phyloP scores from a whole-genome alignment of 495 filamentous ascomycete species.

The Tuber melanosporum region DNA sequence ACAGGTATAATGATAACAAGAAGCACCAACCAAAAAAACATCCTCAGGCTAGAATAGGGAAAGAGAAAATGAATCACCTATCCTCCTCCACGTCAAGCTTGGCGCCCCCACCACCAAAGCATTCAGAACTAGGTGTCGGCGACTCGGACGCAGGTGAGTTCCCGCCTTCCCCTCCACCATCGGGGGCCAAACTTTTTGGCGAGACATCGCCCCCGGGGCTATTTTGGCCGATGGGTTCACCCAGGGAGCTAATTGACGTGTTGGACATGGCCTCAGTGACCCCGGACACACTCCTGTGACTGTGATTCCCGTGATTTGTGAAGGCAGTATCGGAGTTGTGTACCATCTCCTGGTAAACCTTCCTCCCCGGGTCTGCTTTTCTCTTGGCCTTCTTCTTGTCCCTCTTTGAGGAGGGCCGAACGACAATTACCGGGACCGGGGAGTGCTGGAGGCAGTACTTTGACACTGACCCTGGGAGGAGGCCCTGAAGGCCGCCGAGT shows the following conservation, averaged over 20 bases:
- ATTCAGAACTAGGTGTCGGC: conserved; percentile 27
- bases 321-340: conserved; percentile 42
- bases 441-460: conserved; percentile 96
- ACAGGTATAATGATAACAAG: not conserved
- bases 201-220: conserved; percentile 25
- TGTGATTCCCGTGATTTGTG: conserved; percentile 36
- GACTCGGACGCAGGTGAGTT: conserved; percentile 29
- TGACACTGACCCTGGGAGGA: conserved; percentile 88
- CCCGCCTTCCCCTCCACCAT: not conserved
- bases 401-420: conserved; percentile 81
- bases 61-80: not conserved
- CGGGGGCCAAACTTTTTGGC: conserved; percentile 21
- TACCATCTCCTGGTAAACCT: conserved; percentile 74
- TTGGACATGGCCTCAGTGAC: conserved; percentile 32
- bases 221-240: conserved; percentile 4
- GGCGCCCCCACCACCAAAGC: not conserved
- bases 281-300: conserved; percentile 26
- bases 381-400: conserved; percentile 89
- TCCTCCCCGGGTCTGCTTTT: conserved; percentile 65
- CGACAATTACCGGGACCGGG: conserved; percentile 94
- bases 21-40: not conserved
- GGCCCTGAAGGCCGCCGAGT: conserved; percentile 77
- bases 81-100: not conserved
- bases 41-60: not conserved
- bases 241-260: conserved; percentile 29